These are phyloP conservation scores for Xylariaceae sp. DNA, from an alignment of 2,329 filamentous ascomycete genomes.

Conservation along the genomic window DNA sequence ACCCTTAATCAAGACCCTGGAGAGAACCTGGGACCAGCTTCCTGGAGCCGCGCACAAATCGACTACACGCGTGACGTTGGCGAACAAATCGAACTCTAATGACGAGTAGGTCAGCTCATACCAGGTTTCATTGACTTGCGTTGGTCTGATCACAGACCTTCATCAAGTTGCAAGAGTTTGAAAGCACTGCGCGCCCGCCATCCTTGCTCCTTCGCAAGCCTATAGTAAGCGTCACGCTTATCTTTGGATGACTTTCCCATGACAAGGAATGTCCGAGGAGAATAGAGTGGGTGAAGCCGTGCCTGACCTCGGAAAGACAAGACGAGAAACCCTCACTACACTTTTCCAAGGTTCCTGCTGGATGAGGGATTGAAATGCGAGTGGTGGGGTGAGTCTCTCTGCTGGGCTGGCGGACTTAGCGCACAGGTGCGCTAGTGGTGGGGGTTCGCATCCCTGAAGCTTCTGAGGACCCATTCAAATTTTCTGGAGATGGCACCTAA, in stretches of 20 bases:
- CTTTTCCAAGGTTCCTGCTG: too few species aligned
- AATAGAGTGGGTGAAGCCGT: too few species aligned
- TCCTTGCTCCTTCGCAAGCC: slow-evolving; percentile 96
- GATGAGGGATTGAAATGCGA: too few species aligned
- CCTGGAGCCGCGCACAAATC: slow-evolving; percentile 94
- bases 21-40: slow-evolving; percentile 96
- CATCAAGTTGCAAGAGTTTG: slow-evolving; percentile 93
- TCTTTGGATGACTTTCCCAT: slow-evolving; percentile 99
- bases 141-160: slow-evolving; percentile 42
- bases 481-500: too few species aligned
- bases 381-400: too few species aligned
- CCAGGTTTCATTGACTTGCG: slow-evolving; percentile 2
- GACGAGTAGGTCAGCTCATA: slow-evolving; percentile 5
- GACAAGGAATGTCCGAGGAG: slow-evolving; percentile 10
- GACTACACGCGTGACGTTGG: slow-evolving; percentile 84
- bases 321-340: too few species aligned
- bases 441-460: too few species aligned
- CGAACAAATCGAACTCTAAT: slow-evolving; percentile 86
- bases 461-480: too few species aligned
- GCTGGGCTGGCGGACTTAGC: too few species aligned
- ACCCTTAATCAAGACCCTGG: slow-evolving; percentile 86
- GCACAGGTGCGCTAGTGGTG: too few species aligned
- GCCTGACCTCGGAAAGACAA: too few species aligned
- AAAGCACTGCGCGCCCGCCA: slow-evolving; percentile 96
- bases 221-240: slow-evolving; percentile 96